Evolutionary conservation across 116 monocot genomes (phyloP).

Genomic region (Zostera marina): DNA sequence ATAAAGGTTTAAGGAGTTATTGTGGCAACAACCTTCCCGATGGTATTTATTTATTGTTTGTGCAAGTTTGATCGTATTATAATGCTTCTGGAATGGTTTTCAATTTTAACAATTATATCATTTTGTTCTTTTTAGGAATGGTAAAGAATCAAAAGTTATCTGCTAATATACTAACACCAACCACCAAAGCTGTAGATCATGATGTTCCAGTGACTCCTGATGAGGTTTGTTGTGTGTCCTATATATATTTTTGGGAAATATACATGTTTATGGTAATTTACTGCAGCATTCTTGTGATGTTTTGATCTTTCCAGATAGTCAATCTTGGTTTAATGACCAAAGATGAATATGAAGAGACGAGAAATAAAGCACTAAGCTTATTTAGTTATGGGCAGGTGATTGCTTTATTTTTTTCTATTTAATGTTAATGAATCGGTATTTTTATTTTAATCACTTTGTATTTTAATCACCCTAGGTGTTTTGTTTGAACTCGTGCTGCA

Average conservation of each 20-base stretch:
- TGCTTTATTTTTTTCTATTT: background rate
- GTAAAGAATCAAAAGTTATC: conserved; percentile 81
- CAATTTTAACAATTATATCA: conserved; percentile 3
- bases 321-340: conserved; percentile 70
- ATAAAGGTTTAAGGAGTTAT: conserved; percentile 57
- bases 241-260: background rate
- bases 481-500: background rate
- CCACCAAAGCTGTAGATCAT: conserved; percentile 77
- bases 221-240: conserved; percentile 25
- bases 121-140: conserved; percentile 45
- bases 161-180: conserved; percentile 86
- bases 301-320: conserved; percentile 37
- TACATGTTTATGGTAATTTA: background rate
- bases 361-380: conserved; percentile 64
- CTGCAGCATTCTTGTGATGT: background rate
- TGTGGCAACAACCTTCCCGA: conserved; percentile 81
- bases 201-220: conserved; percentile 93
- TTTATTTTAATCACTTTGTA: background rate
- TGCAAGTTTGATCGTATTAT: background rate
- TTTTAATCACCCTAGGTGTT: background rate
- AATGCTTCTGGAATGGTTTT: background rate
- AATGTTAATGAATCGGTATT: background rate
- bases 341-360: conserved; percentile 77
- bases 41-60: conserved; percentile 19
- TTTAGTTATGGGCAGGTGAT: conserved; percentile 89